Percentiles rank a stretch among this genome's conserved stretches.
phyloP scores from a whole-genome alignment of 305 asterid genomes.

The Rubia tinctorum region DNA sequence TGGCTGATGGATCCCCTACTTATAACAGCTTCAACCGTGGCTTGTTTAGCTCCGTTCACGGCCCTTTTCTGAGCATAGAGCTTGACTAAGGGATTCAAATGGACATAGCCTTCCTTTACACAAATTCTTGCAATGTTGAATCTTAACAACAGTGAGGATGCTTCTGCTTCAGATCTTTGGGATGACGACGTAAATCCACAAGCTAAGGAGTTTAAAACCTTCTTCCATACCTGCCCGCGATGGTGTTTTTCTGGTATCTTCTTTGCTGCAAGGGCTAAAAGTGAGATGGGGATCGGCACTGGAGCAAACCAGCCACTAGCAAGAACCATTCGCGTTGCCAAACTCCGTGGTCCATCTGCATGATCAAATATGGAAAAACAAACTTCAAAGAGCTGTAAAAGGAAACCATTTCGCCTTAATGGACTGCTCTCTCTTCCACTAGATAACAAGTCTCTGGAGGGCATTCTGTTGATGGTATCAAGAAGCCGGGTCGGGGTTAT shows the following conservation, averaged over 20 bases:
- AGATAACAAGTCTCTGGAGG: slow-evolving; percentile 42
- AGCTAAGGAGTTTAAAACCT: slow-evolving; percentile 50
- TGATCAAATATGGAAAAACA: slow-evolving; percentile 95
- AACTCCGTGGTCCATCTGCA: slow-evolving; percentile 76
- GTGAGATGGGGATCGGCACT: slow-evolving; percentile 50
- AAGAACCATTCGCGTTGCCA: slow-evolving; percentile 91
- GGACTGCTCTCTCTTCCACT: slow-evolving; percentile 63
- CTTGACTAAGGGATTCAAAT: slow-evolving; percentile 60
- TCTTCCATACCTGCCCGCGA: slow-evolving; percentile 52
- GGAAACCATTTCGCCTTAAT: slow-evolving; percentile 63
- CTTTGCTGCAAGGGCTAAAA: slow-evolving; percentile 74
- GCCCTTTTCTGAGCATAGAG: slow-evolving; percentile 75
- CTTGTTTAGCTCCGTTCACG: slow-evolving; percentile 62
- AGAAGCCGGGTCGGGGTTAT: slow-evolving; percentile 79
- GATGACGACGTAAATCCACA: slow-evolving; percentile 73
- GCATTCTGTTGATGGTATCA: slow-evolving; percentile 82
- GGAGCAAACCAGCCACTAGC: slow-evolving; percentile 97
- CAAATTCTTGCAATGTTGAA: slow-evolving; percentile 73
- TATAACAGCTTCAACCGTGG: slow-evolving; percentile 63
- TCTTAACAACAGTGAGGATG: slow-evolving; percentile 62
- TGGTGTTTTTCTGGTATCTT: slow-evolving; percentile 78
- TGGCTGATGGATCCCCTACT: slow-evolving; percentile 41
- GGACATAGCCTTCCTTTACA: slow-evolving; percentile 56
- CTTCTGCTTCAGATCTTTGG: slow-evolving; percentile 76
- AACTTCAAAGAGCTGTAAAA: slow-evolving; percentile 86